Percentiles rank a stretch among this genome's conserved stretches.
Evolutionary conservation across 2,329 filamentous ascomycete species (phyloP).

Genomic region (Pseudogymnoascus sp.): DNA sequence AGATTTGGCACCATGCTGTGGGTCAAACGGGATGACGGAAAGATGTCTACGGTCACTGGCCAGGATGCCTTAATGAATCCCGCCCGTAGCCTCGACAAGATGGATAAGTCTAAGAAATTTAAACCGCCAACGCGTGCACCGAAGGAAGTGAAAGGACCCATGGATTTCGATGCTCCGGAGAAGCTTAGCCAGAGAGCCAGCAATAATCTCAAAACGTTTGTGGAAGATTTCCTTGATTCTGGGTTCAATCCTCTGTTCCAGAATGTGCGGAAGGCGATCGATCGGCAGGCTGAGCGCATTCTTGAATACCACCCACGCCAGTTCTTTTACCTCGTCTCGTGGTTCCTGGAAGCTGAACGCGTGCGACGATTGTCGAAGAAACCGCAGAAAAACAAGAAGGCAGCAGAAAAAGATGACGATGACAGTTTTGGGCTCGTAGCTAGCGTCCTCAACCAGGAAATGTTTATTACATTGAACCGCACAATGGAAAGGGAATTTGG

Average conservation of each 20-base stretch:
- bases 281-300: conserved; percentile 78
- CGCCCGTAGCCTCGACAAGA: conserved; percentile 68
- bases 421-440: conserved; percentile 83
- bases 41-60: conserved; percentile 78
- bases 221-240: conserved; percentile 88
- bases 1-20: conserved; percentile 96
- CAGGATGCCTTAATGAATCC: conserved; percentile 74
- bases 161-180: conserved; percentile 69
- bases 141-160: conserved; percentile 55
- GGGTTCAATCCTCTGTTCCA: conserved; percentile 89
- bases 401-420: conserved; percentile 42
- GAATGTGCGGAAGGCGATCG: conserved; percentile 80
- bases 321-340: conserved; percentile 85
- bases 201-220: conserved; percentile 70
- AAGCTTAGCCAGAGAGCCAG: conserved; percentile 65
- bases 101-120: conserved; percentile 87
- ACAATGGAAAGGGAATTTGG: conserved; percentile 73
- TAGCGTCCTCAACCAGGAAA: conserved; percentile 86
- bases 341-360: conserved; percentile 86
- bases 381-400: conserved; percentile 41
- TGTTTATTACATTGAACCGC: conserved; percentile 80
- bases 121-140: conserved; percentile 64
- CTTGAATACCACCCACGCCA: conserved; percentile 70
- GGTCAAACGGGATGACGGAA: conserved; percentile 74
- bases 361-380: conserved; percentile 57